Percentiles rank a stretch among this genome's conserved stretches.
phyloP scores from a whole-genome alignment of 495 filamentous ascomycete species.

The Xylaria castorea region DNA sequence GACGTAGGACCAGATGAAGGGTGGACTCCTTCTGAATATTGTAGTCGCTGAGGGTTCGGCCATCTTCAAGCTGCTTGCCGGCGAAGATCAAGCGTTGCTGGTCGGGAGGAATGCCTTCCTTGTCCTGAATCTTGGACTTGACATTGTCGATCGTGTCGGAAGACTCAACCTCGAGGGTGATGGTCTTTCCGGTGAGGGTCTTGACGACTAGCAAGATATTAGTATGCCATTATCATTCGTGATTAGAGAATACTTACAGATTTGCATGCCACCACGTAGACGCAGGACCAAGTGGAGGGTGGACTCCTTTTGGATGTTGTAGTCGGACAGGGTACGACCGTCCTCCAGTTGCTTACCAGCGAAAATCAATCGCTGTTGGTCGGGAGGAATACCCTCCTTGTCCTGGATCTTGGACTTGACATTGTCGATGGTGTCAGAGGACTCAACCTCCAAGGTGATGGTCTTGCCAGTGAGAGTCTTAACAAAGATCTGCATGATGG shows the following conservation, averaged over 20 bases:
- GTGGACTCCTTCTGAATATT: slow-evolving; percentile 99
- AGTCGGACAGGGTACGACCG: slow-evolving; percentile 93
- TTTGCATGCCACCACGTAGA: slow-evolving; percentile 99
- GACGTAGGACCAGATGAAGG: slow-evolving; percentile 93
- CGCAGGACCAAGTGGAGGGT: slow-evolving; percentile 96
- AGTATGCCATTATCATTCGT: slow-evolving; percentile 28
- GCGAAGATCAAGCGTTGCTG: slow-evolving; percentile 96
- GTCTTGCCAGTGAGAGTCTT: slow-evolving; percentile 94
- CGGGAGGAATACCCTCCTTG: slow-evolving; percentile 98
- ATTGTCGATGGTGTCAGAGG: slow-evolving; percentile 97
- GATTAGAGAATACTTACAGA: slow-evolving; percentile 65
- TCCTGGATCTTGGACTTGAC: slow-evolving; percentile 99
- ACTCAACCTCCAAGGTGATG: slow-evolving; percentile 99
- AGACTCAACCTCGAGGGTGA: slow-evolving; percentile 97
- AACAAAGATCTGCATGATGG: slow-evolving; percentile 87
- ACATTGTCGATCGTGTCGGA: slow-evolving; percentile 97
- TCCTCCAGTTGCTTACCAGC: slow-evolving; percentile 98
- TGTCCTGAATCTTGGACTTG: slow-evolving; percentile 81
- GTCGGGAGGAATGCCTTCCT: slow-evolving; percentile 94
- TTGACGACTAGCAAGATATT: slow-evolving; percentile 68
- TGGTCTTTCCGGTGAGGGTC: slow-evolving; percentile 95
- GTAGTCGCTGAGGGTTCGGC: slow-evolving; percentile 85
- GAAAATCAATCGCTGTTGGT: slow-evolving; percentile 98
- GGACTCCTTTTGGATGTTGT: slow-evolving; percentile 99
- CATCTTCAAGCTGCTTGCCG: slow-evolving; percentile 93